phyloP scores from a whole-genome alignment of 2,329 filamentous ascomycete species.

The Penicillium fuscoglaucum region DNA sequence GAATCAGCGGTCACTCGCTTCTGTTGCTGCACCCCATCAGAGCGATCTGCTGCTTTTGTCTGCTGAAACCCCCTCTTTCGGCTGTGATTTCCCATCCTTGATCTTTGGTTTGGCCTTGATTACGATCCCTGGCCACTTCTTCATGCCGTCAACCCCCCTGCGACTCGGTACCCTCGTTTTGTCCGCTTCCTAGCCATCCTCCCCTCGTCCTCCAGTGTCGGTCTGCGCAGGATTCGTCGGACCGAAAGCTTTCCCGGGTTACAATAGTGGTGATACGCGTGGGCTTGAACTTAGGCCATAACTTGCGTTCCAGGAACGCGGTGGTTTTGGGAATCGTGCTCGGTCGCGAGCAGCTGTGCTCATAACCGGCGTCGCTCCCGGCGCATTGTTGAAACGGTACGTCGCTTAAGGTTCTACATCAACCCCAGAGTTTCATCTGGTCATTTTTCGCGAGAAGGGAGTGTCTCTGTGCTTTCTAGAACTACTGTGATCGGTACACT shows the following conservation, averaged over 20 bases:
- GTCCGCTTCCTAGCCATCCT: slow-evolving; percentile 37
- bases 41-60: slow-evolving; percentile 22
- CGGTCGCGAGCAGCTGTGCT: slow-evolving; percentile 38
- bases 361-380: slow-evolving; percentile 31
- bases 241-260: slow-evolving; percentile 13
- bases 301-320: slow-evolving; percentile 22
- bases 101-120: slow-evolving; percentile 16
- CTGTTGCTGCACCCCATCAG: slow-evolving; percentile 29
- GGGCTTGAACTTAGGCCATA: slow-evolving; percentile 5
- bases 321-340: slow-evolving; percentile 31
- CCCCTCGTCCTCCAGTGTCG: slow-evolving; percentile 26
- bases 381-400: slow-evolving; percentile 43
- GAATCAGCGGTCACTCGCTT: slow-evolving; percentile 29
- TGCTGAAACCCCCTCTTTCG: slow-evolving; percentile 13
- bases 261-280: slow-evolving; percentile 17
- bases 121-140: slow-evolving; percentile 18
- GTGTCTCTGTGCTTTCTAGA: background rate
- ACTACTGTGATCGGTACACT: slow-evolving; percentile 10
- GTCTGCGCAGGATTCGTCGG: slow-evolving; percentile 22
- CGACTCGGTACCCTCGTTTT: slow-evolving; percentile 35
- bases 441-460: background rate
- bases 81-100: slow-evolving; percentile 16
- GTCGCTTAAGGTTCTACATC: slow-evolving; percentile 27
- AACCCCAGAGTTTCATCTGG: slow-evolving; percentile 7
- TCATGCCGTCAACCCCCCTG: slow-evolving; percentile 37